A percentile compares a stretch with the other conserved stretches of the same genome.
Conservation (phyloP, 2,329 filamentous ascomycete species). For the Xylariaceae sp. region DNA sequence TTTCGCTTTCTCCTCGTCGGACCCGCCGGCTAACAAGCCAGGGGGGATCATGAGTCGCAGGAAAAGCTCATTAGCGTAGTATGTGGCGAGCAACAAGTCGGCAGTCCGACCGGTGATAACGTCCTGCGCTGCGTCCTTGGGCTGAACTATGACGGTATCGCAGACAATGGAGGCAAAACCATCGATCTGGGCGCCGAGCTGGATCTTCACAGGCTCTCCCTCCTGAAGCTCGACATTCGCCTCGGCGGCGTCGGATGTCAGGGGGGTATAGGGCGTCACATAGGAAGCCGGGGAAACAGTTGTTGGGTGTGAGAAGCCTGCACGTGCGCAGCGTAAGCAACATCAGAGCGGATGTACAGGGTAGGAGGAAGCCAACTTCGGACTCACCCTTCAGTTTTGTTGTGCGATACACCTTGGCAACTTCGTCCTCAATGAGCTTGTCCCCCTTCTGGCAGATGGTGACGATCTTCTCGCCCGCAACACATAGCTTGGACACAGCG, state of each 20-base stretch:
- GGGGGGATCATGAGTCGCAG: constrained; percentile 88
- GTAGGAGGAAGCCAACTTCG: not conserved
- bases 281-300: constrained; percentile 93
- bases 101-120: constrained; percentile 76
- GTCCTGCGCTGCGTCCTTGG: constrained; percentile 62
- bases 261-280: constrained; percentile 94
- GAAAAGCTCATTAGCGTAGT: constrained; percentile 95
- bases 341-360: constrained; percentile 1
- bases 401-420: constrained; percentile 95
- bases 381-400: constrained; percentile 93
- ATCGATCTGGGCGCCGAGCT: constrained; percentile 98
- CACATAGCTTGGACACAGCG: constrained; percentile 72
- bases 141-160: constrained; percentile 79
- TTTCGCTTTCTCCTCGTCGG: constrained; percentile 95
- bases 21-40: constrained; percentile 79
- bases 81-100: constrained; percentile 84
- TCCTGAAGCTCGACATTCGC: constrained; percentile 78
- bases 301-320: constrained; percentile 89
- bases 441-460: constrained; percentile 95
- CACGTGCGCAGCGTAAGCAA: constrained; percentile 24
- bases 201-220: constrained; percentile 92
- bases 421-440: constrained; percentile 90
- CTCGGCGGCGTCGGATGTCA: constrained; percentile 84
- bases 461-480: constrained; percentile 89
- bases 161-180: constrained; percentile 96